Conservation (phyloP, 352 stramenopile genomes). For the Phytopythium kandeliae region DNA sequence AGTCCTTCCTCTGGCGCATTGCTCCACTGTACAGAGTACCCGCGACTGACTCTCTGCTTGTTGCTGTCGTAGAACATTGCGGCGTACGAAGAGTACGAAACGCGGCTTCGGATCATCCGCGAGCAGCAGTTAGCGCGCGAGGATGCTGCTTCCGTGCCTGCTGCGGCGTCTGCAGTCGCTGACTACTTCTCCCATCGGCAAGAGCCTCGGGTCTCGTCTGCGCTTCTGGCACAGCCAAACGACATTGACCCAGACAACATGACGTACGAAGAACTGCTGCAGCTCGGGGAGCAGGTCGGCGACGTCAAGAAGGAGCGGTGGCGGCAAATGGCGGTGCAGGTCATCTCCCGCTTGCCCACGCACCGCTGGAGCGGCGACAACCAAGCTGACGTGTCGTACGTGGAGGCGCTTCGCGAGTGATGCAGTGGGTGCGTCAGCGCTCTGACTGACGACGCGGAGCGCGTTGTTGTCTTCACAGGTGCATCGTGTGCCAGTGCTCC, state of each 20-base stretch:
- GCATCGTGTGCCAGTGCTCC: slow-evolving; percentile 70
- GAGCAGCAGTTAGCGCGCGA: background rate
- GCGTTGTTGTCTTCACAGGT: slow-evolving; percentile 18
- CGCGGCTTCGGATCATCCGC: slow-evolving; percentile 19
- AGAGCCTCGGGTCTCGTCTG: slow-evolving; percentile 1
- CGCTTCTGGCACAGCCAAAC: slow-evolving; percentile 9
- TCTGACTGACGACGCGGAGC: background rate
- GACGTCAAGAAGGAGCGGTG: slow-evolving; percentile 77
- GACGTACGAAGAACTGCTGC: slow-evolving; percentile 73
- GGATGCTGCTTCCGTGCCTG: too few species aligned
- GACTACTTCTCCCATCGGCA: background rate
- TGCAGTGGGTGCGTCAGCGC: slow-evolving; percentile 1
- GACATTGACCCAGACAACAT: slow-evolving; percentile 75
- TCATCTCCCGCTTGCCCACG: slow-evolving; percentile 58
- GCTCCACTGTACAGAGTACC: too few species aligned
- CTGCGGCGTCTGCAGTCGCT: background rate
- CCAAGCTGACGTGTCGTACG: slow-evolving; percentile 51
- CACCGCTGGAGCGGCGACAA: slow-evolving; percentile 42
- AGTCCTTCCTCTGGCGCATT: background rate
- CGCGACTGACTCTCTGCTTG: background rate
- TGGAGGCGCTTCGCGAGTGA: slow-evolving; percentile 1
- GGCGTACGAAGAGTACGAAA: slow-evolving; percentile 56
- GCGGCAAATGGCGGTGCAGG: slow-evolving; percentile 50
- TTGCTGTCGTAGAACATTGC: slow-evolving; percentile 45
- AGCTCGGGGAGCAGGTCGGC: slow-evolving; percentile 59